Conservation (phyloP, 805 yeast genomes). For the Zygotorulaspora sp. region DNA sequence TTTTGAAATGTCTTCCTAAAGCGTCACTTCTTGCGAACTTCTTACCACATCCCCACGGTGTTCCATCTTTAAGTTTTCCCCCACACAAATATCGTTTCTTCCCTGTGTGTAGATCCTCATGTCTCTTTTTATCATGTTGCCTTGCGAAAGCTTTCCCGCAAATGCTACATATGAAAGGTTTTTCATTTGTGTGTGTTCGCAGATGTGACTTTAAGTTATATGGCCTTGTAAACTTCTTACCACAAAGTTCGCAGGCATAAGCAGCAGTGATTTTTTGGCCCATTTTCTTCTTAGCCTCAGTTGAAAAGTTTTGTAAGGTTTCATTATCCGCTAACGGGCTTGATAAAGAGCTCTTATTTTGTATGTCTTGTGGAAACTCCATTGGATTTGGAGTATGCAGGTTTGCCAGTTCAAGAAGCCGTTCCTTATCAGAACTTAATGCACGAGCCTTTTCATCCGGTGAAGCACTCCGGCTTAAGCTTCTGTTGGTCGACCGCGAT, state of each 20-base stretch:
- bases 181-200: slow-evolving; percentile 83
- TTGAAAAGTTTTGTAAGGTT: slow-evolving; percentile 17
- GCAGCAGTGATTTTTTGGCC: slow-evolving; percentile 27
- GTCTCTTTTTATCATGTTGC: slow-evolving; percentile 72
- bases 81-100: slow-evolving; percentile 70
- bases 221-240: slow-evolving; percentile 83
- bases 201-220: slow-evolving; percentile 88
- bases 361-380: slow-evolving; percentile 1
- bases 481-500: slow-evolving; percentile 15
- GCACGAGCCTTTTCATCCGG: slow-evolving; percentile 33
- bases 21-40: slow-evolving; percentile 79
- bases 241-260: slow-evolving; percentile 73
- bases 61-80: slow-evolving; percentile 56
- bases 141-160: slow-evolving; percentile 83
- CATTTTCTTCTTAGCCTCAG: slow-evolving; percentile 16
- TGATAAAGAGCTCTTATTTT: slow-evolving; percentile 1
- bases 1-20: slow-evolving; percentile 69
- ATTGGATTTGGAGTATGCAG: slow-evolving; percentile 16
- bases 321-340: slow-evolving; percentile 17
- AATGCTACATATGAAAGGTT: slow-evolving; percentile 66
- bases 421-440: slow-evolving; percentile 31
- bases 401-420: slow-evolving; percentile 30
- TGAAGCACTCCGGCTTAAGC: slow-evolving; percentile 16
- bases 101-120: slow-evolving; percentile 71
- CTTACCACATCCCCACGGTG: slow-evolving; percentile 76